Evolutionary conservation across 2,329 filamentous ascomycete species (phyloP).

Genomic region (Cordyceps cicadae): DNA sequence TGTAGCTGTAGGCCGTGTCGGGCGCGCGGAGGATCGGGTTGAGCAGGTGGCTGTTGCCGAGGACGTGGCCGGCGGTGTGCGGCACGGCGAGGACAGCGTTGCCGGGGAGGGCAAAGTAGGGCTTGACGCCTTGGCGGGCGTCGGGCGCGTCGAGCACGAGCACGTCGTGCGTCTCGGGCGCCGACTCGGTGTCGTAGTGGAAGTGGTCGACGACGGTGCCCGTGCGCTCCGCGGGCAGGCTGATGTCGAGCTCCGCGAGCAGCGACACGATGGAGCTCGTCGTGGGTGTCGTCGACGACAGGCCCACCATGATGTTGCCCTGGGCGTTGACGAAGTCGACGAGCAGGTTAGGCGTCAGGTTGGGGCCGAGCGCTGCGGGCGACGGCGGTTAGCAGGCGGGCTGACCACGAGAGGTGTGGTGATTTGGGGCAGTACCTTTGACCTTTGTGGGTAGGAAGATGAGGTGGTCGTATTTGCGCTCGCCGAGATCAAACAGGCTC

Average conservation of each 20-base stretch:
- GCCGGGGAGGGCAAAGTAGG: slow-evolving; percentile 56
- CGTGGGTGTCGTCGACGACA: slow-evolving; percentile 63
- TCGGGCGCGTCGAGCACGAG: slow-evolving; percentile 62
- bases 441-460: slow-evolving; percentile 80
- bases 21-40: slow-evolving; percentile 76
- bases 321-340: slow-evolving; percentile 86
- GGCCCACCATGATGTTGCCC: slow-evolving; percentile 82
- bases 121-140: slow-evolving; percentile 60
- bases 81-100: slow-evolving; percentile 68
- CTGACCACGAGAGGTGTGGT: neutral
- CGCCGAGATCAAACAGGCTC: slow-evolving; percentile 75
- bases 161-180: slow-evolving; percentile 79
- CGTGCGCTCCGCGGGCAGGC: slow-evolving; percentile 76
- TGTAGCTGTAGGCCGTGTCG: slow-evolving; percentile 84
- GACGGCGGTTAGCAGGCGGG: slow-evolving; percentile 1
- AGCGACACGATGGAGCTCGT: slow-evolving; percentile 68
- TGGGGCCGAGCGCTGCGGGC: slow-evolving; percentile 70
- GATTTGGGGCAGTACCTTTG: slow-evolving; percentile 55
- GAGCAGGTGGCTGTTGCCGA: slow-evolving; percentile 71
- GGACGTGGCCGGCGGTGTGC: slow-evolving; percentile 67
- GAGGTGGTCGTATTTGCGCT: slow-evolving; percentile 84
- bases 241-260: slow-evolving; percentile 81
- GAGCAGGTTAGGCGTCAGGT: slow-evolving; percentile 75
- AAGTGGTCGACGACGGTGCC: slow-evolving; percentile 91
- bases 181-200: slow-evolving; percentile 73